Evolutionary conservation across 1,284 basidiomycete species (phyloP).

Genomic region (Leccinum insolens): DNA sequence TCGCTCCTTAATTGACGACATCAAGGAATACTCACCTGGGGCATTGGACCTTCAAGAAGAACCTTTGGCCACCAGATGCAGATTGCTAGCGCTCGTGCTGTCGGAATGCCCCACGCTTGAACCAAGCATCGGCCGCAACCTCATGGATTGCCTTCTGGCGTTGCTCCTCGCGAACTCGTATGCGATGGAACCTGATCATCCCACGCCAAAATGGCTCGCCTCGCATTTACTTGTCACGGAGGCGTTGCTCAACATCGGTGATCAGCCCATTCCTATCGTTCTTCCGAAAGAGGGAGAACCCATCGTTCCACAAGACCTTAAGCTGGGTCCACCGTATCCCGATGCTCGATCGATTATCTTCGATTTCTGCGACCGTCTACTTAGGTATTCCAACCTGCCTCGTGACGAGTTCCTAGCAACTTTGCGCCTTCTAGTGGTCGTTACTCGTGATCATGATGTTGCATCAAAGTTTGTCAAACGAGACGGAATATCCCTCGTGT

Average conservation of each 20-base stretch:
- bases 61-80: constrained; percentile 79
- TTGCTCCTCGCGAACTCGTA: too few species aligned
- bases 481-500: constrained; percentile 66
- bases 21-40: constrained; percentile 55
- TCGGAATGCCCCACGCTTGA: constrained; percentile 70
- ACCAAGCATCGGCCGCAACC: constrained; percentile 49
- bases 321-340: constrained; percentile 61
- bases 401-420: constrained; percentile 81
- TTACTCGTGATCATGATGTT: constrained; percentile 23
- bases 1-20: too few species aligned
- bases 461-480: constrained; percentile 66
- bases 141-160: constrained; percentile 30
- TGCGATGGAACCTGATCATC: constrained; percentile 52
- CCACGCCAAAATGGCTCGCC: constrained; percentile 82
- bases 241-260: constrained; percentile 75
- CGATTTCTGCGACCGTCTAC: constrained; percentile 68
- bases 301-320: constrained; percentile 49
- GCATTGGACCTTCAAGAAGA: constrained; percentile 72
- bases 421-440: constrained; percentile 63
- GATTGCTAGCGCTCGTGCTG: constrained; percentile 83
- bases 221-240: constrained; percentile 82
- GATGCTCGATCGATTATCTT: constrained; percentile 73
- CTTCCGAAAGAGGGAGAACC: constrained; percentile 72
- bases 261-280: constrained; percentile 53
- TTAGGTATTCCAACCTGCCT: constrained; percentile 59